These are phyloP conservation scores for Achlya hypogyna DNA, from an alignment of 352 stramenopile species.

Conservation along the genomic window DNA sequence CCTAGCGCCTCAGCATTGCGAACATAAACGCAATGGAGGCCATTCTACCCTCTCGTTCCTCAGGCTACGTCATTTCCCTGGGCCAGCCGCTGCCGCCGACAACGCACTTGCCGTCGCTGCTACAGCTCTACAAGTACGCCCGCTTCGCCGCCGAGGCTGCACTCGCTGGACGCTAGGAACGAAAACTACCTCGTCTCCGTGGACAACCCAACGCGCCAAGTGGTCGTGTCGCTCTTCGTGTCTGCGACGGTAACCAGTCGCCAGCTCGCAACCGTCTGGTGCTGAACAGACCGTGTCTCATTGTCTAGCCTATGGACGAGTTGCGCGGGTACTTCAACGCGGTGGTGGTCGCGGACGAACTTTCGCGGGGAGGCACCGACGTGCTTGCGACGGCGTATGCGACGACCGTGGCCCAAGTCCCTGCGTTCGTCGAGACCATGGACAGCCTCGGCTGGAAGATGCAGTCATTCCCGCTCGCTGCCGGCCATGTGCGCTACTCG, in stretches of 20 bases:
- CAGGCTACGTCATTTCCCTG: conserved; percentile 29
- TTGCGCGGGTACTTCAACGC: conserved; percentile 67
- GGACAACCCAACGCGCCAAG: conserved; percentile 27
- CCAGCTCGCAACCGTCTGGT: background rate
- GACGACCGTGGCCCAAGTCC: background rate
- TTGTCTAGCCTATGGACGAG: conserved; percentile 39
- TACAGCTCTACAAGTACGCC: conserved; percentile 29
- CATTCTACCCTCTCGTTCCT: conserved; percentile 27
- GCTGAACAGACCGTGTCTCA: background rate
- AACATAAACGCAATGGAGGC: conserved; percentile 54
- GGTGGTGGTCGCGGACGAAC: conserved; percentile 42
- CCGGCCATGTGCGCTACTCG: no score
- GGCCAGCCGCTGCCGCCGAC: conserved; percentile 29
- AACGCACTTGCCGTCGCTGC: conserved; percentile 35
- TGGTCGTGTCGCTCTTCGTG: conserved; percentile 22
- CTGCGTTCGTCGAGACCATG: conserved; percentile 11
- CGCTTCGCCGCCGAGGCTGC: background rate
- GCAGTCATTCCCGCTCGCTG: background rate
- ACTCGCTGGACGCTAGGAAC: conserved; percentile 28
- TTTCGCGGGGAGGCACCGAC: no score
- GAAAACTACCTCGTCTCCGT: conserved; percentile 50
- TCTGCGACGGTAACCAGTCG: conserved; percentile 3
- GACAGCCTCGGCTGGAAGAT: conserved; percentile 2
- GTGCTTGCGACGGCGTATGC: background rate
- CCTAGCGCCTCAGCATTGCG: conserved; percentile 37